Conservation (phyloP, 352 stramenopile species). For the Phytophthora kernoviae region DNA sequence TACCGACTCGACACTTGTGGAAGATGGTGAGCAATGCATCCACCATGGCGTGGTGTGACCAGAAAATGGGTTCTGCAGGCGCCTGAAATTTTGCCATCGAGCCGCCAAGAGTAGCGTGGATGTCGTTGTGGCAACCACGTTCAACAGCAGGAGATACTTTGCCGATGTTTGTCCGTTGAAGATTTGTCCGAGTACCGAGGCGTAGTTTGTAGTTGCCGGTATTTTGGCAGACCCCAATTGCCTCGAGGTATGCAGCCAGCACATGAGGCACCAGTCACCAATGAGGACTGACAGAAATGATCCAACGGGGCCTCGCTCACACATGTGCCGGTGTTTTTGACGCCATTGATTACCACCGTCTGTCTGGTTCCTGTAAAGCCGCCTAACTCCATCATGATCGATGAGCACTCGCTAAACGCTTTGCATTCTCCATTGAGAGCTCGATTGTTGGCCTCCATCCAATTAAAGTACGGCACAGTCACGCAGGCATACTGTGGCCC, state of each 20-base stretch:
- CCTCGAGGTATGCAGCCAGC: constrained; percentile 50
- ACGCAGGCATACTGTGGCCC: constrained; percentile 55
- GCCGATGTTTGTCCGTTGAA: constrained; percentile 52
- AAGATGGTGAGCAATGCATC: constrained; percentile 69
- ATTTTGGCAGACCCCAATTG: constrained; percentile 37
- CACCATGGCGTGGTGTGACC: constrained; percentile 66
- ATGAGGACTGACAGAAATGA: constrained; percentile 56
- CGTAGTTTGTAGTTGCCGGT: constrained; percentile 41
- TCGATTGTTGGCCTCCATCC: constrained; percentile 51
- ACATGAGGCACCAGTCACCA: constrained; percentile 16
- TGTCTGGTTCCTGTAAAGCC: constrained; percentile 20
- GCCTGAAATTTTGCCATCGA: constrained; percentile 54
- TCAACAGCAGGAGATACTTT: constrained; percentile 52
- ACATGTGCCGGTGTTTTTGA: constrained; percentile 36
- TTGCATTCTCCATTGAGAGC: constrained; percentile 43
- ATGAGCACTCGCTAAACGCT: constrained; percentile 49
- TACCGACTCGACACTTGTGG: constrained; percentile 64
- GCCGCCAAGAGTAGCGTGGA: constrained; percentile 47
- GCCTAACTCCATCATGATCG: constrained; percentile 44
- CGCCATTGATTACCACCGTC: constrained; percentile 48
- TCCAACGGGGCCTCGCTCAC: constrained; percentile 39
- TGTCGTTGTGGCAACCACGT: constrained; percentile 48
- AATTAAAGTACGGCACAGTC: constrained; percentile 81
- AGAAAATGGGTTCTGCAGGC: constrained; percentile 68
- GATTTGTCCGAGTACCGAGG: constrained; percentile 46